These are phyloP conservation scores for Carex kokanica DNA, from an alignment of 176 grass and related monocot species.

Conservation along the genomic window DNA sequence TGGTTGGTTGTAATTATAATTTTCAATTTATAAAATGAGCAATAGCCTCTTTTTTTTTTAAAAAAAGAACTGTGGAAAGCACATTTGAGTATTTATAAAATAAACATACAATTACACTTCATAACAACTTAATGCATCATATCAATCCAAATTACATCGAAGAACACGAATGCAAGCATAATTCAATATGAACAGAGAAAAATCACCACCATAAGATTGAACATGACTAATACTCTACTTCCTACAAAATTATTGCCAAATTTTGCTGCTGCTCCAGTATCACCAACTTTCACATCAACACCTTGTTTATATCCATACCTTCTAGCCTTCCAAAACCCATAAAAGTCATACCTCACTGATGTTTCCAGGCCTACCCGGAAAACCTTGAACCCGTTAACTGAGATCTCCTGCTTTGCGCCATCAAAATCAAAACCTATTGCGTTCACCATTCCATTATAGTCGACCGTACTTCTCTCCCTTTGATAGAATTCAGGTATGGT, in stretches of 20 bases:
- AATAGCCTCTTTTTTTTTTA: no score
- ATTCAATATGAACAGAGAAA: neutral
- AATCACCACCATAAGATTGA: no score
- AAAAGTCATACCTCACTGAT: neutral
- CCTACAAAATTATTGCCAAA: no score
- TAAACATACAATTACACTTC: no score
- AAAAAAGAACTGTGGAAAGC: no score
- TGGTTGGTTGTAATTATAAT: no score
- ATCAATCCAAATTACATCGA: no score
- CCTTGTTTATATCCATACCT: neutral
- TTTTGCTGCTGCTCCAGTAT: neutral
- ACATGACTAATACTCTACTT: no score
- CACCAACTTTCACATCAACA: neutral
- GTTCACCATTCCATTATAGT: neutral
- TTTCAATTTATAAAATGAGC: no score
- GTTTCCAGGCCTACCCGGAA: neutral
- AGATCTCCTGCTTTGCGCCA: neutral
- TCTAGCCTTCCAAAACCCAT: neutral
- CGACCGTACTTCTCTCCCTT: neutral
- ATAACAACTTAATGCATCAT: no score
- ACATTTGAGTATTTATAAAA: no score
- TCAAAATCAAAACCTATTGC: neutral
- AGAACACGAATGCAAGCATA: no score
- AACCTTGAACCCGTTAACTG: neutral
- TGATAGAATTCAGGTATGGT: neutral